phyloP scores from a whole-genome alignment of 805 yeast species.

The Ogataea methanolica region DNA sequence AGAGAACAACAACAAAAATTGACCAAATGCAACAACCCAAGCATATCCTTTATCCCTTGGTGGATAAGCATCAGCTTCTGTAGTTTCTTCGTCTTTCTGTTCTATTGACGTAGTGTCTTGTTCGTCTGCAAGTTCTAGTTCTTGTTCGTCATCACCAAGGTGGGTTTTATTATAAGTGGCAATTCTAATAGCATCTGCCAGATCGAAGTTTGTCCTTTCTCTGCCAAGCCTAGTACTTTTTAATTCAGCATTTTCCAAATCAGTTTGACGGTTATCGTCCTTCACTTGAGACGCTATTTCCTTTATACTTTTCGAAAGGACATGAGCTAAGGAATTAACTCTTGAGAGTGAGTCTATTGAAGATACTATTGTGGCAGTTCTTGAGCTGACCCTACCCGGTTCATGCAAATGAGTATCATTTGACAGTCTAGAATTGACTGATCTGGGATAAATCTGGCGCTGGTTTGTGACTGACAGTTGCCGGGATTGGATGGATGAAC shows the following conservation, averaged over 20 bases:
- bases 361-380: conserved; percentile 7
- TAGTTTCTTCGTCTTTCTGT: conserved; percentile 2
- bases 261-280: conserved; percentile 20
- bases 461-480: too few species aligned
- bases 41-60: conserved; percentile 57
- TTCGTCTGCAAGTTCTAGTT: neutral
- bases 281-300: conserved; percentile 17
- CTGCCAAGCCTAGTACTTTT: conserved; percentile 16
- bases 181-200: conserved; percentile 23
- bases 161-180: conserved; percentile 10
- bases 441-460: too few species aligned
- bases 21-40: conserved; percentile 43
- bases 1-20: conserved; percentile 39
- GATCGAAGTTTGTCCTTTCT: conserved; percentile 16
- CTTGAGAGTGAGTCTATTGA: conserved; percentile 7
- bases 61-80: conserved; percentile 22
- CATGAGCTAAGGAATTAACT: conserved; percentile 1
- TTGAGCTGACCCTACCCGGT: conserved; percentile 3
- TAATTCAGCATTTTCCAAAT: conserved; percentile 5
- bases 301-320: conserved; percentile 10
- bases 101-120: neutral
- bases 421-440: too few species aligned
- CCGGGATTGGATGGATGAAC: too few species aligned
- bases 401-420: neutral
- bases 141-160: conserved; percentile 3